Evolutionary conservation across 2,329 filamentous ascomycete species (phyloP).

Genomic region (Blumeria hordei): DNA sequence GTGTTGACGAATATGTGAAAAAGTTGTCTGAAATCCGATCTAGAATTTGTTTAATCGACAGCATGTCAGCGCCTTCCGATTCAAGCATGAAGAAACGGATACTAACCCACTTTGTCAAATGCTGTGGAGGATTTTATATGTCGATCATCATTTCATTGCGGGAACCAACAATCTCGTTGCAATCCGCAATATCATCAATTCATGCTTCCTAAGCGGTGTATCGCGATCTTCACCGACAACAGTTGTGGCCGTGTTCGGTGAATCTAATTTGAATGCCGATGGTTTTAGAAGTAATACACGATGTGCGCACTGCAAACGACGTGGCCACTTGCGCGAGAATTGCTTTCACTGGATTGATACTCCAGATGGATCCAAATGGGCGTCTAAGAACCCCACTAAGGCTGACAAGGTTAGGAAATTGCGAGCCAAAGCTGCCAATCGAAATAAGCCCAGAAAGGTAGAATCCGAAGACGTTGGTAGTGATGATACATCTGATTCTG

Average conservation of each 20-base stretch:
- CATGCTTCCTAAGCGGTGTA: background rate
- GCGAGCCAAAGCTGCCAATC: background rate
- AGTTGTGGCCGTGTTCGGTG: background rate
- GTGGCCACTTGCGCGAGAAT: background rate
- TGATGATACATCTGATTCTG: background rate
- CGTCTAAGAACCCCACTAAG: background rate
- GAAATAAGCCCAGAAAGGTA: background rate
- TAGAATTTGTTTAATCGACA: background rate
- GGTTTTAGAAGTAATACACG: background rate
- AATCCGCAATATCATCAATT: background rate
- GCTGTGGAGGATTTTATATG: background rate
- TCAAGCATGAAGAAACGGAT: background rate
- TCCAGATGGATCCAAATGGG: background rate
- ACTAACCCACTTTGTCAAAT: background rate
- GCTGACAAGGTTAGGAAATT: background rate
- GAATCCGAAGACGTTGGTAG: background rate
- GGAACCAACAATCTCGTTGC: background rate
- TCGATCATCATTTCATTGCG: background rate
- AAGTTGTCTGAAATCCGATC: background rate
- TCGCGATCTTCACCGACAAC: background rate
- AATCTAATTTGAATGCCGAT: background rate
- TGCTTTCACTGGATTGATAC: background rate
- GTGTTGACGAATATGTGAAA: background rate
- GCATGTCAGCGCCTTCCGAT: background rate
- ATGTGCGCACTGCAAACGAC: background rate